phyloP scores from a whole-genome alignment of 1,284 basidiomycete species.

The Leccinum pachyderme region DNA sequence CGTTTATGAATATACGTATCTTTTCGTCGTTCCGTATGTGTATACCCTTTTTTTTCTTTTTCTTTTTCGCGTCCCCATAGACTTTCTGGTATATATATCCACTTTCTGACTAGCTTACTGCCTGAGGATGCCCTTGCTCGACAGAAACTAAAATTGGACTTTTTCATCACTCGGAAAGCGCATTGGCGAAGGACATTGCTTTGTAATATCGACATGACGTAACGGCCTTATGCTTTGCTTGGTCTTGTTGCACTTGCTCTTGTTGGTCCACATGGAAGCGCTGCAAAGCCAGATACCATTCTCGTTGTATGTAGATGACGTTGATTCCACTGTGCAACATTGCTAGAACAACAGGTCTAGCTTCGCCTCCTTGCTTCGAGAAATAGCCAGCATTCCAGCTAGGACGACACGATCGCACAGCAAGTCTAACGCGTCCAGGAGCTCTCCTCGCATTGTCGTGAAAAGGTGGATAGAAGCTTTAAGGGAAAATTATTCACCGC shows the following conservation, averaged over 20 bases:
- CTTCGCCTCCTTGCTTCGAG: slow-evolving; percentile 45
- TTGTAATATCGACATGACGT: too few species aligned
- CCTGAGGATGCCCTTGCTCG: neutral
- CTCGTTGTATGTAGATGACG: slow-evolving; percentile 39
- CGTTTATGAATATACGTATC: slow-evolving; percentile 13
- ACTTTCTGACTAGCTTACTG: neutral
- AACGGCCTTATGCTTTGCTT: neutral
- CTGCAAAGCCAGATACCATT: slow-evolving; percentile 34
- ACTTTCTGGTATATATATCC: slow-evolving; percentile 22
- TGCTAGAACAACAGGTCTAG: slow-evolving; percentile 30
- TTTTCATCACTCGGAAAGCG: neutral
- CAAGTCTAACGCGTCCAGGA: slow-evolving; percentile 17
- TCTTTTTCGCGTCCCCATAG: neutral
- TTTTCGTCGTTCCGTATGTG: slow-evolving; percentile 15
- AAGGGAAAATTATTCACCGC: slow-evolving; percentile 41
- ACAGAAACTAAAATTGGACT: neutral
- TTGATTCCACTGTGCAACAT: neutral
- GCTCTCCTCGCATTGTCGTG: slow-evolving; percentile 42
- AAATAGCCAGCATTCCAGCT: slow-evolving; percentile 39
- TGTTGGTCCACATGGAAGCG: slow-evolving; percentile 30
- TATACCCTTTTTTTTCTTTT: slow-evolving; percentile 28
- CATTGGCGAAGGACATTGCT: too few species aligned
- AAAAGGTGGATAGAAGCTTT: slow-evolving; percentile 48
- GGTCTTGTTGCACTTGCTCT: neutral
- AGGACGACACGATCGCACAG: slow-evolving; percentile 20